A percentile compares a stretch with the other conserved stretches of the same genome.
Conservation (phyloP, 2,329 filamentous ascomycete species). For the Pseudocercospora musae region DNA sequence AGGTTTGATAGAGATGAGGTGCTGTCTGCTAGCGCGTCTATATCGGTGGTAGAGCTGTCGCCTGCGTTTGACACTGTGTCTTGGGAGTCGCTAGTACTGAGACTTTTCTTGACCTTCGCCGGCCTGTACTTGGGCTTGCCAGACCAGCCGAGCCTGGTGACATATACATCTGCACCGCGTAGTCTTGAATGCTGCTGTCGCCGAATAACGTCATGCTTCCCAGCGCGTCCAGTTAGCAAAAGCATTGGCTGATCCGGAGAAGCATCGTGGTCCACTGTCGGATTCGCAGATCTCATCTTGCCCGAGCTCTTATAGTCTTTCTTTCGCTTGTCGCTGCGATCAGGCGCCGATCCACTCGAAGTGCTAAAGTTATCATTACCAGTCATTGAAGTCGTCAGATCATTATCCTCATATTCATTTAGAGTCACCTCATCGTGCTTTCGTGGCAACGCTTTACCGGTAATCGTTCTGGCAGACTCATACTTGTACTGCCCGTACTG, state of each 20-base stretch:
- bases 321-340: conserved; percentile 17
- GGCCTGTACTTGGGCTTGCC: conserved; percentile 15
- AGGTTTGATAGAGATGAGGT: conserved; percentile 14
- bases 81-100: neutral
- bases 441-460: conserved; percentile 16
- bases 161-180: conserved; percentile 52
- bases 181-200: conserved; percentile 48
- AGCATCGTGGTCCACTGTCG: conserved; percentile 13
- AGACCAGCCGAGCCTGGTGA: conserved; percentile 43
- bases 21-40: conserved; percentile 9
- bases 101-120: neutral
- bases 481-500: conserved; percentile 30
- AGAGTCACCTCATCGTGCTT: conserved; percentile 23
- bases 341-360: neutral
- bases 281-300: conserved; percentile 19
- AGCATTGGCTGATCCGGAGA: conserved; percentile 25
- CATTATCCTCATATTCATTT: conserved; percentile 16
- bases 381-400: conserved; percentile 8
- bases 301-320: conserved; percentile 28
- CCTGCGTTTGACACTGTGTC: neutral
- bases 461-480: conserved; percentile 14
- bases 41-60: neutral
- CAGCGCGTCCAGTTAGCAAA: conserved; percentile 32
- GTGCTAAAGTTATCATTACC: neutral
- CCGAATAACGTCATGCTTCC: conserved; percentile 29